Evolutionary conservation across 768 basidiomycete species (phyloP).

Genomic region (Lentinula guzmanii): DNA sequence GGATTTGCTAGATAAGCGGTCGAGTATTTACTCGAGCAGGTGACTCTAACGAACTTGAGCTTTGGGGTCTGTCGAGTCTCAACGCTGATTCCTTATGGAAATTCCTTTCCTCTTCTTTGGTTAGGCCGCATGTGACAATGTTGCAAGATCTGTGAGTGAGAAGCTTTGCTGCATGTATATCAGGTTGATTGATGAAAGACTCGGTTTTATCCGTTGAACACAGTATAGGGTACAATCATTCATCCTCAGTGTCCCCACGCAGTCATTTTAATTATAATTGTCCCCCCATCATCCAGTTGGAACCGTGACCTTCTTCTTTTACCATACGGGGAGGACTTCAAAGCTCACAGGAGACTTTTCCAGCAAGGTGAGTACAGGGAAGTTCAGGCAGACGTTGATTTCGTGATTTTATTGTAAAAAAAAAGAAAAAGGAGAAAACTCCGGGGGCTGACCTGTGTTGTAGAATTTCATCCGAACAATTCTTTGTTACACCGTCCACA

Average conservation of each 20-base stretch:
- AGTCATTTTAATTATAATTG: no score
- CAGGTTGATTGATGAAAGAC: no score
- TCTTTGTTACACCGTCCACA: not conserved
- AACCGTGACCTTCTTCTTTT: conserved; percentile 10
- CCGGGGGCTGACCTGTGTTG: no score
- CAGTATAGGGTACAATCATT: not conserved
- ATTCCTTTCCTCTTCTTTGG: no score
- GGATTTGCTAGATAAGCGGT: conserved; percentile 31
- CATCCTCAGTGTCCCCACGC: not conserved
- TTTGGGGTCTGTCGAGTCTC: conserved; percentile 7
- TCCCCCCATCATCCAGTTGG: conserved; percentile 1
- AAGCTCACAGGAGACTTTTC: not conserved
- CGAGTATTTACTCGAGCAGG: conserved; percentile 32
- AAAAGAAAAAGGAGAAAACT: no score
- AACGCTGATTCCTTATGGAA: not conserved
- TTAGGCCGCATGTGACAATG: conserved; percentile 9
- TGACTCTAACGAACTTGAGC: not conserved
- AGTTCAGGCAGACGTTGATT: no score
- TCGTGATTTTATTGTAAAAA: no score
- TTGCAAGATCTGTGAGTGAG: conserved; percentile 6
- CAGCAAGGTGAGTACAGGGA: not conserved
- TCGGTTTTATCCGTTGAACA: not conserved
- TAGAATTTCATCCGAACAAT: not conserved
- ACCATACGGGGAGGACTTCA: conserved; percentile 3
- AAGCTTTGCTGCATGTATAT: no score